Evolutionary conservation across 768 basidiomycete genomes (phyloP).

Genomic region (Kwoniella mangroviensis): DNA sequence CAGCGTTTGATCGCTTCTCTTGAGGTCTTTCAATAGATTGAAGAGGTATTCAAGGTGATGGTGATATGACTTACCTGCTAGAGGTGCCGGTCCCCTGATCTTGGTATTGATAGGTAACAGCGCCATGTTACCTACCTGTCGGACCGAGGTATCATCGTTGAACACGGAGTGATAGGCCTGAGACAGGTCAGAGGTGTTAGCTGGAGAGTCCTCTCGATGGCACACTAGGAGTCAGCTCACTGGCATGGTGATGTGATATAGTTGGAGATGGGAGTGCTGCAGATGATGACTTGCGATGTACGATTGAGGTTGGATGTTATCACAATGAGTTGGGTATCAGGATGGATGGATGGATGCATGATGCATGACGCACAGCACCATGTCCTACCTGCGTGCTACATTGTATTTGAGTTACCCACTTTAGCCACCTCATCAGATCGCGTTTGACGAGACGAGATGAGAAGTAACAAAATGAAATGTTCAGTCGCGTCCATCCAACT

Average conservation of each 20-base stretch:
- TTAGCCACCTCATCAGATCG: neutral
- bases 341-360: neutral
- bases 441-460: neutral
- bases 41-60: too few relatives aligned
- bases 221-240: slow-evolving; percentile 5
- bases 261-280: neutral
- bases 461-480: neutral
- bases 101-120: slow-evolving; percentile 88
- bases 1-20: neutral
- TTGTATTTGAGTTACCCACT: neutral
- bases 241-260: neutral
- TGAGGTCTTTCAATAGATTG: too few relatives aligned
- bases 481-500: slow-evolving; percentile 15
- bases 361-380: slow-evolving; percentile 18
- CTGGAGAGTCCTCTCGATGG: too few relatives aligned
- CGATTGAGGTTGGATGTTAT: neutral
- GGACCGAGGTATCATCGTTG: slow-evolving; percentile 74
- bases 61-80: slow-evolving; percentile 59
- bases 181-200: too few relatives aligned
- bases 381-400: neutral
- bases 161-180: slow-evolving; percentile 96
- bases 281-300: neutral
- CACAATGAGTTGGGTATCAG: neutral
- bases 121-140: slow-evolving; percentile 85
- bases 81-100: slow-evolving; percentile 88